Conservation (phyloP, 2,329 filamentous ascomycete species). For the Xylariaceae sp. region DNA sequence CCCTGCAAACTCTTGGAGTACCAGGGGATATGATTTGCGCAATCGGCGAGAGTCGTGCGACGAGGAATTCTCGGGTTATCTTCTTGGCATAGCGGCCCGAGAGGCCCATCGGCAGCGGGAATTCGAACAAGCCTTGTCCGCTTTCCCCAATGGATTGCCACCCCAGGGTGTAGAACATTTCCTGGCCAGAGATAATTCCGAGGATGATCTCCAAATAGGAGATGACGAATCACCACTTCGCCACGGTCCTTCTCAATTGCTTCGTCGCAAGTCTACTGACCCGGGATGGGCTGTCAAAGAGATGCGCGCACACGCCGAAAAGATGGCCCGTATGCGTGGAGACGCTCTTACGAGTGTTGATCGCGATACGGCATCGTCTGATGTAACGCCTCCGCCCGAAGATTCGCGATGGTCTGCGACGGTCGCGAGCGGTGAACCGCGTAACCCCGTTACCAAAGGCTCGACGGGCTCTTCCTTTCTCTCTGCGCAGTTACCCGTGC, state of each 20-base stretch:
- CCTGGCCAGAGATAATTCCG: slow-evolving; percentile 59
- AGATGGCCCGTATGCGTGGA: slow-evolving; percentile 49
- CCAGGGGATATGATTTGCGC: slow-evolving; percentile 36
- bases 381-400: slow-evolving; percentile 28
- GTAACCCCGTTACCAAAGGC: slow-evolving; percentile 25
- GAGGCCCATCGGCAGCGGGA: slow-evolving; percentile 71
- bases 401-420: slow-evolving; percentile 30
- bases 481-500: slow-evolving; percentile 23
- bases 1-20: slow-evolving; percentile 31
- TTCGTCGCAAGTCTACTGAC: slow-evolving; percentile 56
- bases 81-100: slow-evolving; percentile 73
- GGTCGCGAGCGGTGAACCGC: slow-evolving; percentile 24
- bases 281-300: slow-evolving; percentile 72
- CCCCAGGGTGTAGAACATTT: slow-evolving; percentile 69
- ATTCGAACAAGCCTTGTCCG: slow-evolving; percentile 68
- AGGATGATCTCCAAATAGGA: slow-evolving; percentile 44
- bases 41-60: slow-evolving; percentile 65
- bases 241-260: slow-evolving; percentile 34
- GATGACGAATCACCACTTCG: slow-evolving; percentile 37
- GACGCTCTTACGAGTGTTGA: slow-evolving; percentile 32
- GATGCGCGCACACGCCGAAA: slow-evolving; percentile 72
- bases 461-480: slow-evolving; percentile 23
- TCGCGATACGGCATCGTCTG: slow-evolving; percentile 28
- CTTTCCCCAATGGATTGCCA: slow-evolving; percentile 65
- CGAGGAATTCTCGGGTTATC: slow-evolving; percentile 67